A percentile compares a stretch with the other conserved stretches of the same genome.
These are phyloP conservation scores for Calcarisporium arbuscula DNA, from an alignment of 2,329 filamentous ascomycete genomes.

Conservation along the genomic window DNA sequence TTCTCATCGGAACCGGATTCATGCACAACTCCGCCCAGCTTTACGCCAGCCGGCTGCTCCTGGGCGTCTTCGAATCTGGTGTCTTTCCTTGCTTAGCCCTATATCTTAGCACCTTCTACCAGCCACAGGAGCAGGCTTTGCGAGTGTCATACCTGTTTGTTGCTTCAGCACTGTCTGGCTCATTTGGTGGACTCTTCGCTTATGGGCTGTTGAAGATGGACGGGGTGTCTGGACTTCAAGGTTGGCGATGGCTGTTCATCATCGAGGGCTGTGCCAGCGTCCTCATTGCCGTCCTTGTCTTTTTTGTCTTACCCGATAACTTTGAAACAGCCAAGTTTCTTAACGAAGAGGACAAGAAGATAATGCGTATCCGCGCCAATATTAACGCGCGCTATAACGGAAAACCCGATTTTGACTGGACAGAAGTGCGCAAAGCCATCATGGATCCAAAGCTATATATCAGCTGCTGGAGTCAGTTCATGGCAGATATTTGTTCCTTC, in stretches of 20 bases:
- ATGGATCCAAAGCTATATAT: conserved; percentile 21
- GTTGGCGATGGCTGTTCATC: conserved; percentile 35
- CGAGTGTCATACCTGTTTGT: conserved; percentile 30
- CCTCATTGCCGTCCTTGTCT: conserved; percentile 26
- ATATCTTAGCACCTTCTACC: conserved; percentile 9
- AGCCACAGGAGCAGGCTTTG: conserved; percentile 6
- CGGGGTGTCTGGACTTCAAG: conserved; percentile 27
- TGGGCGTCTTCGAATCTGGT: conserved; percentile 6
- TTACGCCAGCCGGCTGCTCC: conserved; percentile 7
- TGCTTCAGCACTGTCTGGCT: conserved; percentile 29
- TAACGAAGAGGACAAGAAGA: conserved; percentile 11
- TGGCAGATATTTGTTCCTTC: conserved; percentile 21
- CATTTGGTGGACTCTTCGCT: conserved; percentile 34
- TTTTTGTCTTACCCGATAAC: background rate
- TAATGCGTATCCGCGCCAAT: conserved; percentile 12
- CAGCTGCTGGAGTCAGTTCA: conserved; percentile 21
- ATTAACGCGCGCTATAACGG: conserved; percentile 11
- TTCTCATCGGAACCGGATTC: conserved; percentile 16
- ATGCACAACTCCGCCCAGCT: conserved; percentile 16
- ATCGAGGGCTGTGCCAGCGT: conserved; percentile 24
- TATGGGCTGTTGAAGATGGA: conserved; percentile 28
- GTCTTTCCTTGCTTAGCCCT: conserved; percentile 8
- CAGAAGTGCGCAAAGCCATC: conserved; percentile 9
- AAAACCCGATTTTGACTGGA: conserved; percentile 12
- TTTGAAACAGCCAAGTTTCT: conserved; percentile 6